Conservation (phyloP, 2,329 filamentous ascomycete species). For the Hirsutella minnesotensis region DNA sequence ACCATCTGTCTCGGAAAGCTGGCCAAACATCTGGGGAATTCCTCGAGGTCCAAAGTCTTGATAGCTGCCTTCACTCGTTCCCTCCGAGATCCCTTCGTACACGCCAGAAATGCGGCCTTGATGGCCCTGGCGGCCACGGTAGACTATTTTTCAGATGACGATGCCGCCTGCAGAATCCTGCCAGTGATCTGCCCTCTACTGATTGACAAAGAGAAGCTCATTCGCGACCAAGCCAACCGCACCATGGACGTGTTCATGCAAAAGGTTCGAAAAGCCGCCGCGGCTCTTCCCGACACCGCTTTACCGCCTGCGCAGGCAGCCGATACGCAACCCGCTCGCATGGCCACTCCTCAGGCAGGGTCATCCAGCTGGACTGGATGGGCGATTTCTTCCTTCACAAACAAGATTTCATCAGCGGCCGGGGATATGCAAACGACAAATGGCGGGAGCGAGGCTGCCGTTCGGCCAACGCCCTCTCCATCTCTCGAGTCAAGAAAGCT, state of each 20-base stretch:
- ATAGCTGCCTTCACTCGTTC: slow-evolving; percentile 86
- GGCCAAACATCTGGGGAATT: slow-evolving; percentile 69
- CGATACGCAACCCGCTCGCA: slow-evolving; percentile 49
- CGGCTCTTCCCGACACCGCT: slow-evolving; percentile 67
- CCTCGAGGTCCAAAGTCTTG: slow-evolving; percentile 78
- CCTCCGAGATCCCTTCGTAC: slow-evolving; percentile 85
- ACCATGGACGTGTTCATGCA: slow-evolving; percentile 78
- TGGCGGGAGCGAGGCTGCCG: slow-evolving; percentile 28
- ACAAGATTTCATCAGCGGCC: slow-evolving; percentile 73
- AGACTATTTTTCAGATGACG: slow-evolving; percentile 81
- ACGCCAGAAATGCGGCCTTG: slow-evolving; percentile 80
- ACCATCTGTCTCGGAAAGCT: slow-evolving; percentile 97
- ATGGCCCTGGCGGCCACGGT: slow-evolving; percentile 75
- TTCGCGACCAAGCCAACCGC: slow-evolving; percentile 85
- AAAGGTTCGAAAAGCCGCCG: slow-evolving; percentile 67
- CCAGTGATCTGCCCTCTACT: slow-evolving; percentile 75
- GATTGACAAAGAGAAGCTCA: slow-evolving; percentile 89
- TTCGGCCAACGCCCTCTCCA: slow-evolving; percentile 28
- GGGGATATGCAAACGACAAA: slow-evolving; percentile 67
- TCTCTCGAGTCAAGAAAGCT: slow-evolving; percentile 24
- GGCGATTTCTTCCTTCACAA: slow-evolving; percentile 98
- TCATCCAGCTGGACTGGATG: slow-evolving; percentile 70
- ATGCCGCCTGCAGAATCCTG: slow-evolving; percentile 73
- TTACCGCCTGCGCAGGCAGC: slow-evolving; percentile 53
- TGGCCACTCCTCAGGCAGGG: slow-evolving; percentile 63